Evolutionary conservation across 257 asterid species (phyloP).

Genomic region (Perilla frutescens): DNA sequence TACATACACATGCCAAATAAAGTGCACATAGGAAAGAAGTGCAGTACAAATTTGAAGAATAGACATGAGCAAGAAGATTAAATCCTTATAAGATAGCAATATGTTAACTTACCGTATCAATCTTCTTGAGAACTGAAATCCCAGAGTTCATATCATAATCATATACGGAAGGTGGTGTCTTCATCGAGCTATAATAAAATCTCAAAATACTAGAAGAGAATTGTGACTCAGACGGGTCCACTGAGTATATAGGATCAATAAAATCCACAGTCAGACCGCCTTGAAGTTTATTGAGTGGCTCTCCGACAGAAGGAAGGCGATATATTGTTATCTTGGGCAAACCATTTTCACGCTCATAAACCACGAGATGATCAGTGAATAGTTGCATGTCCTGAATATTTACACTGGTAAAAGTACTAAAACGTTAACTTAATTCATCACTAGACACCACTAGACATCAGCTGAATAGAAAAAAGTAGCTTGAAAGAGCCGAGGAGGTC

Average conservation of each 20-base stretch:
- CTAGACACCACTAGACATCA: slow-evolving; percentile 31
- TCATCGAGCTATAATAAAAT: slow-evolving; percentile 78
- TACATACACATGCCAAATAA: slow-evolving; percentile 7
- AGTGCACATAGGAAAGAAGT: slow-evolving; percentile 25
- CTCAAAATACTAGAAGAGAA: slow-evolving; percentile 80
- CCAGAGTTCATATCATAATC: slow-evolving; percentile 90
- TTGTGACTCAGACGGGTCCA: slow-evolving; percentile 64
- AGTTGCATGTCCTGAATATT: slow-evolving; percentile 81
- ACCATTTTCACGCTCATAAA: slow-evolving; percentile 86
- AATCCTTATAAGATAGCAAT: slow-evolving; percentile 17
- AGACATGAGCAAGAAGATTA: slow-evolving; percentile 11
- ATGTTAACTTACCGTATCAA: slow-evolving; percentile 63
- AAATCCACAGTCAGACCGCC: slow-evolving; percentile 75
- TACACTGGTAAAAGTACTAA: slow-evolving; percentile 60
- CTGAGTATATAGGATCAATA: slow-evolving; percentile 77
- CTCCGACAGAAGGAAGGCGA: slow-evolving; percentile 75
- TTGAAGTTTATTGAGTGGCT: slow-evolving; percentile 70
- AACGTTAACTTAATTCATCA: slow-evolving; percentile 35
- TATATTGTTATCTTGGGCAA: slow-evolving; percentile 67
- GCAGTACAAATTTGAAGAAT: slow-evolving; percentile 28
- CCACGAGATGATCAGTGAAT: slow-evolving; percentile 77
- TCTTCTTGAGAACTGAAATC: slow-evolving; percentile 85
- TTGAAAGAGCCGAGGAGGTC: background rate
- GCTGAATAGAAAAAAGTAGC: slow-evolving; percentile 20
- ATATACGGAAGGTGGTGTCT: slow-evolving; percentile 85